Base-by-base conservation (phyloP, 2,329 filamentous ascomycete species). In the Coniochaeta sp. region DNA sequence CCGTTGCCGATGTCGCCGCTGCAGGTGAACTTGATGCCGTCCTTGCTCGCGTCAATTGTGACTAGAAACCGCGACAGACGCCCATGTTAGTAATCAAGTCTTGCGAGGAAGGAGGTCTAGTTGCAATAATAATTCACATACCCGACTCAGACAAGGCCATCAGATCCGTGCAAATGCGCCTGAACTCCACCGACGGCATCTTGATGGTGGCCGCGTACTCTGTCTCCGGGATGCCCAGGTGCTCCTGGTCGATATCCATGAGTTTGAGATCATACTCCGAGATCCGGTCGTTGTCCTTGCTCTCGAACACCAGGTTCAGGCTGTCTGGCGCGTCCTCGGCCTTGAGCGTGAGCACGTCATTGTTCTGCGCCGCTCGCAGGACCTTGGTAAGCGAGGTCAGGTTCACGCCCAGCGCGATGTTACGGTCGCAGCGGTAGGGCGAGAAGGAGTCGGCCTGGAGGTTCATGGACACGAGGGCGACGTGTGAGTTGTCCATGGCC, bases 171-270 rank as follows among this genome's bases (percentile, higher is more conserved):
- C 91, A 96, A 76, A 99, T 99, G 69, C 93, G 89, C 78, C 91
- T 89, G 78, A 99, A 98, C 78, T 99, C 95, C 56, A 81, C 74
- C 36, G 90, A 86, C 16, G 95, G 93, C 91, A 99, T 92, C 59
- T 84, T 81, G 65, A 99, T 90, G 19, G 90, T 95, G 56, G 95
- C 90, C 43, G 92, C 89, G 73, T 99, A 99, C 71, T 99, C 95
- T n/a, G 96, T 99, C 70, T 99, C 93, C 17, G 95, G 95, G 69
- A 99, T 99, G 64, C 95, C 95, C 77, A 99, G 81, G 76, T 99
- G 95, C 83, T 99, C 95, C 81, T 99, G 96, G 78, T 99, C 95
- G 76, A 99, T 99, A 75, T 99, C 95, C 95, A 99, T 99, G 74
- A 99, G 87, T 84, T 99, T 99, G 78, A 99, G 90, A 77, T 99